phyloP scores from a whole-genome alignment of 345 rosid genomes.

The Linum lewisii region DNA sequence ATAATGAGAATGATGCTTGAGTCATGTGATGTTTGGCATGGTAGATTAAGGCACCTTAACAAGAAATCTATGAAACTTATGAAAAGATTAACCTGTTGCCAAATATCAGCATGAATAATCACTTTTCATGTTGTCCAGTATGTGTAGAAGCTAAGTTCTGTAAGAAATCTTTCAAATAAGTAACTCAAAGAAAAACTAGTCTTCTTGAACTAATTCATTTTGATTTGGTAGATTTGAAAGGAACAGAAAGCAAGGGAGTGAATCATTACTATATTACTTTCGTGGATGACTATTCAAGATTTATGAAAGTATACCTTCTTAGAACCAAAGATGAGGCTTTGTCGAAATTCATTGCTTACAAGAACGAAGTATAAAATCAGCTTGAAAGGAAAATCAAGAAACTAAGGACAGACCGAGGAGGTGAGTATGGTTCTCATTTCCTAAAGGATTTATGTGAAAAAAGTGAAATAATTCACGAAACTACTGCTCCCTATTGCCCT shows the following conservation, averaged over 20 bases:
- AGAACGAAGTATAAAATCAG: background rate
- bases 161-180: no score
- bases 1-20: constrained; percentile 1
- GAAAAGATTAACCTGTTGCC: no score
- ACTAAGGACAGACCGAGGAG: no score
- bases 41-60: constrained; percentile 2
- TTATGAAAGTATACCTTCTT: background rate
- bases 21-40: background rate
- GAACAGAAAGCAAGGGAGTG: background rate
- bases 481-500: background rate
- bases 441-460: background rate
- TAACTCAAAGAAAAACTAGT: background rate
- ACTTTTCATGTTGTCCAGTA: no score
- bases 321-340: background rate
- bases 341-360: background rate
- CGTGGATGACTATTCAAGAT: constrained; percentile 1
- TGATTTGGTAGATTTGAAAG: background rate
- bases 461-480: constrained; percentile 1
- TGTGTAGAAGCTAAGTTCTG: no score
- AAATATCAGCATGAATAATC: no score
- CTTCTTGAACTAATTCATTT: no score
- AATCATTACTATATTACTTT: constrained; percentile 1
- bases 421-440: background rate
- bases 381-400: background rate
- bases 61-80: background rate